phyloP scores from a whole-genome alignment of 176 grass and related monocot species.

The Typha latifolia region DNA sequence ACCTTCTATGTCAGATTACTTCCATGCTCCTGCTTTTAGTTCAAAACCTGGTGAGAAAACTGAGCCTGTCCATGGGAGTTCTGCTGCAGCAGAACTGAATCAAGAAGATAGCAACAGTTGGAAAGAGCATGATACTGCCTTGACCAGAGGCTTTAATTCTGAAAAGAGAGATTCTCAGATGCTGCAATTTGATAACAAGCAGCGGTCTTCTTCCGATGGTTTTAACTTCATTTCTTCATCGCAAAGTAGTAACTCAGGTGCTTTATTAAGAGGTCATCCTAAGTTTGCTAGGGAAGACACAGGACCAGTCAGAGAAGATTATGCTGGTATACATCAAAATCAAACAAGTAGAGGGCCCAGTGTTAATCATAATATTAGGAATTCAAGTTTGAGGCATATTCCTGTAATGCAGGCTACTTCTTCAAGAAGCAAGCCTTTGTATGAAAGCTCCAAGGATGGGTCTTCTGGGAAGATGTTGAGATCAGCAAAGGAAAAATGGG shows the following conservation, averaged over 20 bases:
- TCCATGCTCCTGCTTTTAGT: conserved; percentile 31
- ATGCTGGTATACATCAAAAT: conserved; percentile 40
- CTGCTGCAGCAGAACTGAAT: conserved; percentile 29
- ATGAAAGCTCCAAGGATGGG: conserved; percentile 46
- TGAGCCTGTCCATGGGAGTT: conserved; percentile 27
- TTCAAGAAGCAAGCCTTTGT: conserved; percentile 41
- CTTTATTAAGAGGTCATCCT: conserved; percentile 15
- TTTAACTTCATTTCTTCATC: conserved; percentile 17
- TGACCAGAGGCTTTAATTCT: conserved; percentile 35
- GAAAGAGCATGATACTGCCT: conserved; percentile 37
- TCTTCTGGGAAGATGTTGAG: conserved; percentile 30
- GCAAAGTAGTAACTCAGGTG: conserved; percentile 2
- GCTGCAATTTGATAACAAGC: conserved; percentile 36
- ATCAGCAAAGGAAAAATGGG: conserved; percentile 56
- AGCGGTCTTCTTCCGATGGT: conserved; percentile 27
- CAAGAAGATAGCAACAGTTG: conserved; percentile 28
- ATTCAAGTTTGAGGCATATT: conserved; percentile 21
- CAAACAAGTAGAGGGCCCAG: conserved; percentile 37
- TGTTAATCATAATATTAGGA: conserved; percentile 31
- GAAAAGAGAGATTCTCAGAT: conserved; percentile 39
- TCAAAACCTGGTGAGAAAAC: conserved; percentile 34
- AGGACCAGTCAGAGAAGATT: conserved; percentile 29
- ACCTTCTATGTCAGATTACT: conserved; percentile 47
- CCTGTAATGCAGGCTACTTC: conserved; percentile 32
- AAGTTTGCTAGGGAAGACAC: conserved; percentile 36